Evolutionary conservation across 1,284 basidiomycete genomes (phyloP), one percentile per base, ranked within the genome.

Genomic region (Schizophyllum commune): DNA sequence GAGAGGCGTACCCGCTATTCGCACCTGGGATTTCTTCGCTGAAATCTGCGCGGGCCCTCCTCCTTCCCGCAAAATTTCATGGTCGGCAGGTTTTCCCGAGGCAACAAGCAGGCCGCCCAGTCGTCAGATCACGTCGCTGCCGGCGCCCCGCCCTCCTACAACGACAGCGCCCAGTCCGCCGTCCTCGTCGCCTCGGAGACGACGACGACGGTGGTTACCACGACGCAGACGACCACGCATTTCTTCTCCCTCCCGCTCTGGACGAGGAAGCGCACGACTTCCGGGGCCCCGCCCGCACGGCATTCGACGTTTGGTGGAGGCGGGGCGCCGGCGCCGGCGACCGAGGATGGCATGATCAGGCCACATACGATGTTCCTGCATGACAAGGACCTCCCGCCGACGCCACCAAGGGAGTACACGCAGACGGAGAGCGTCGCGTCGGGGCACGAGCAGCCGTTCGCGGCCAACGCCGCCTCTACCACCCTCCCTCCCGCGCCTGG

Each of bases 301-400:
- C 67, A 67, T 65, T 52, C 64, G 62, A 39, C 68, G 53, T 58
- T 58, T 51, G 52, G 53, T 60, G 60, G 57, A 54, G 61, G 27
- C 59, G 61, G 57, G 55, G 57, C 9, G 15, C 60, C 33, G 58
- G 58, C 51, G 56, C 60, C 32, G 27, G 27, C 27, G 27, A 61
- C 57, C 11, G 65, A 66, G 58, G 64, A 69, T 62, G 68, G 70
- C 51, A 60, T 59, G 39, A 20, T 67, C 17, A 52, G 56, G 13
- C 63, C 60, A 57, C 70, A 64, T 54, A 13, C 39, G 13, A 69
- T 70, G n/a, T 64, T 75, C 39, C 68, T 73, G 60, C 68, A 81
- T 51, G 82, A 89, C 66, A 89, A 90, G 70, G 83, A 83, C 11
- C 79, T 90, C 22, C 88, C 88, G 55, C 85, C 85, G 1, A 86